Evolutionary conservation across 768 basidiomycete genomes (phyloP).

Genomic region (Hemileccinum impolitum): DNA sequence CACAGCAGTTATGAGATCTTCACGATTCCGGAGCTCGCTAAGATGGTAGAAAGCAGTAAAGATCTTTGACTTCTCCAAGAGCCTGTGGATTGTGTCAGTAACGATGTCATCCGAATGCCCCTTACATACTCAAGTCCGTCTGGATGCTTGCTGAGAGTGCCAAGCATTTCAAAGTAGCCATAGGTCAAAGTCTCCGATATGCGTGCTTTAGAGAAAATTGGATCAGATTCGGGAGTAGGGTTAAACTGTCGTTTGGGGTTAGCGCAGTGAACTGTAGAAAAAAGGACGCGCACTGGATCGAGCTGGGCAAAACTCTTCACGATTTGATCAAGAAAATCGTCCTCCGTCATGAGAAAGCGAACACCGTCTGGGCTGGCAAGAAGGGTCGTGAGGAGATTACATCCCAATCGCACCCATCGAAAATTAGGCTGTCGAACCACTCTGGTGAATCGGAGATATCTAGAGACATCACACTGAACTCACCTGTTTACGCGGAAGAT

Average conservation of each 20-base stretch:
- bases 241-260: constrained; percentile 51
- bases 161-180: constrained; percentile 96
- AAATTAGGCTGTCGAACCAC: constrained; percentile 52
- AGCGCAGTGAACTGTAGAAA: neutral
- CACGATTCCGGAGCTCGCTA: constrained; percentile 84
- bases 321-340: constrained; percentile 81
- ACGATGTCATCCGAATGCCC: neutral
- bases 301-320: constrained; percentile 86
- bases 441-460: neutral
- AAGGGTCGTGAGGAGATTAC: constrained; percentile 76
- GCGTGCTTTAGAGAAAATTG: constrained; percentile 80
- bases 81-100: constrained; percentile 38
- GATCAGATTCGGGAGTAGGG: constrained; percentile 67
- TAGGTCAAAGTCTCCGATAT: constrained; percentile 80
- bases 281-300: constrained; percentile 65
- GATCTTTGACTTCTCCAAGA: constrained; percentile 87
- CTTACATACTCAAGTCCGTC: constrained; percentile 83
- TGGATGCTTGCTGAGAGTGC: constrained; percentile 80
- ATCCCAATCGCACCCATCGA: constrained; percentile 87
- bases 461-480: constrained; percentile 1
- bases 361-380: constrained; percentile 81
- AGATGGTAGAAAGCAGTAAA: constrained; percentile 97
- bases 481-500: constrained; percentile 69
- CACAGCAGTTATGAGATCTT: constrained; percentile 88
- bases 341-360: constrained; percentile 76